Evolutionary conservation across 1,284 basidiomycete species (phyloP), one percentile per base, ranked within the genome.

Genomic region (Peniophora sp.): DNA sequence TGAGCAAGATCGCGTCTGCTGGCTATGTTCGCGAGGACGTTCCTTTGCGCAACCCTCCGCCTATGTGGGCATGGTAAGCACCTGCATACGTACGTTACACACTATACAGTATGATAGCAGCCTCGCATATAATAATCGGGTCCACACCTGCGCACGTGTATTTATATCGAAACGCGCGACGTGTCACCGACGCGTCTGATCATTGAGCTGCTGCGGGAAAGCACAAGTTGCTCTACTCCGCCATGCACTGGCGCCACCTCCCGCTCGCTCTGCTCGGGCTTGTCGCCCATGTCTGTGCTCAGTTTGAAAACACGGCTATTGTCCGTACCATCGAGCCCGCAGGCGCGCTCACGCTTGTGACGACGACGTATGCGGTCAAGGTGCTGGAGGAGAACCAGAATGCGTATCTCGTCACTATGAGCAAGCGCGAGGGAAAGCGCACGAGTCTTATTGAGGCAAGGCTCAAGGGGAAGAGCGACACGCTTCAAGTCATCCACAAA

Each of bases 281-380:
- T 51, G 55, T 58, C 54, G 65, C 63, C 10, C 54, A 68, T 50
- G 63, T 65, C 39, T 61, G 58, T 50, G 75, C 72, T 43, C 76
- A 82, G 3, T 96, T 88, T 69, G 81, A 90, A 75, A 95, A 96
- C 63, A 89, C 85, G 17, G 89, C 85, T 53, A 77, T 97, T 55
- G 87, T 92, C 20, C 85, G 91, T 60, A 85, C 86, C 10, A 73
- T 93, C 56, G 93, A 96, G 62, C 85, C 96, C 39, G 91, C 88
- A 39, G 93, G 93, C 53, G 77, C 92, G 25, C 77, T 91, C 23
- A 85, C 91, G 50, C 84, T 86, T 68, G 81, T 92, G 71, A 88
- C 83, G 47, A 95, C 93, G 47, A 89, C 90, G 51, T 96, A 89
- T 69, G 85, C 89, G 17, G 78, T 90, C 63, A 89, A 83, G 66